Base-by-base conservation (phyloP, 1,139 yeast species). In the Saccharomyces hybrid region DNA sequence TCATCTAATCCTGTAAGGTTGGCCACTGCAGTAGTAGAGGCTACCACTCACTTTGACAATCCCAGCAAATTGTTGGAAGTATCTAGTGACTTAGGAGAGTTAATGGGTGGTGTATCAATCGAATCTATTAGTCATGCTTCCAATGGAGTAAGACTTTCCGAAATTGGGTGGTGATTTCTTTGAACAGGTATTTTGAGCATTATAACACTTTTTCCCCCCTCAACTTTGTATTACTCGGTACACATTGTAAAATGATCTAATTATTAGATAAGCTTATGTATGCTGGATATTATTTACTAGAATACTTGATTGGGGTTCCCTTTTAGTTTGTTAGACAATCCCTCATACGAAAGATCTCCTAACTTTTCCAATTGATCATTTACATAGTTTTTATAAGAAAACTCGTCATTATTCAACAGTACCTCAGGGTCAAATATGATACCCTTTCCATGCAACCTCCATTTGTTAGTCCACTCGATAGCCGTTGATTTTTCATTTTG, bases 21-120 rank as follows among this genome's bases (percentile, higher is more conserved):
- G 65, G 96, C 96, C 48, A 79, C 75, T 64, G 90, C 95, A 27
- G 84, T 88, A 69, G 96, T 88, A 52, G 83, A 85, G 67, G 90
- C 95, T 26, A 89, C 88, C 41, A 86, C 93, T 48, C 82, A 86
- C 68, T 88, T 75, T 75, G 73, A 83, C 56, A 87, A 86, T 63
- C 82, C 93, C 16, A 70, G 70, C 61, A 78, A 80, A 65, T 72
- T 88, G 46, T 80, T 88, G 68, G 86, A 86, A 68, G 84, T 78
- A 58, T 84, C 91, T 49, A 83, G 86, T 50, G 88, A 84, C 64
- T 78, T 88, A 61, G 95, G 95, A 52, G 68, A 65, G 20, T 48
- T 64, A 51, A 65, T 65, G 69, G 61, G 64, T 14, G 69, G 69
- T 50, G 49, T 60, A 20, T 54, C 64, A 14, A 61, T 65, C 31